Conservation (phyloP, 306 rosid genomes). For the Cucurbita ficifolia region DNA sequence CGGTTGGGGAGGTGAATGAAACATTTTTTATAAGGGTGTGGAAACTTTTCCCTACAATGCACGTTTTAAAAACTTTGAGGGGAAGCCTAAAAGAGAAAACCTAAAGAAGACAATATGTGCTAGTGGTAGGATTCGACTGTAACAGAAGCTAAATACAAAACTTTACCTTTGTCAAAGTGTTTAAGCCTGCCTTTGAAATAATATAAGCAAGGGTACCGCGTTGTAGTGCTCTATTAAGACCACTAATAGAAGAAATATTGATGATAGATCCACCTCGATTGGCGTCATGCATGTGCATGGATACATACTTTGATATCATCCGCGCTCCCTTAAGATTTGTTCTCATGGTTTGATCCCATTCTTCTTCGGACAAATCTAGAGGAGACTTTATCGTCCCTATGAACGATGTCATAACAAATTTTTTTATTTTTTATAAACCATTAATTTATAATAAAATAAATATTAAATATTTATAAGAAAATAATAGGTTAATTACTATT, state of each 20-base stretch:
- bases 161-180: conserved; percentile 37
- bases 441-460: too few relatives aligned
- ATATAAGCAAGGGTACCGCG: conserved; percentile 48
- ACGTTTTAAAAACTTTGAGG: too few relatives aligned
- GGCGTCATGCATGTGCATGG: conserved; percentile 37
- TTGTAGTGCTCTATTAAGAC: conserved; percentile 30
- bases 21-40: too few relatives aligned
- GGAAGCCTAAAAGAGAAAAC: too few relatives aligned
- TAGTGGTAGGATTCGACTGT: too few relatives aligned
- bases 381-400: conserved; percentile 43
- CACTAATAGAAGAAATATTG: conserved; percentile 51
- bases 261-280: conserved; percentile 43
- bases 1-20: too few relatives aligned
- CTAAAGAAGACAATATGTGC: too few relatives aligned
- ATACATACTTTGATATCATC: conserved; percentile 54
- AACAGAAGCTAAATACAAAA: too few relatives aligned
- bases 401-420: not conserved
- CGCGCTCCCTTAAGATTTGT: conserved; percentile 58
- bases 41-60: too few relatives aligned
- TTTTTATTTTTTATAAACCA: too few relatives aligned
- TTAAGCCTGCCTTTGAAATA: conserved; percentile 37
- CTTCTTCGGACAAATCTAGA: conserved; percentile 47
- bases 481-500: too few relatives aligned
- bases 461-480: too few relatives aligned
- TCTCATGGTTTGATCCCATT: conserved; percentile 36